These are phyloP conservation scores for Metrosideros polymorpha DNA, from an alignment of 441 rosid species.

Conservation along the genomic window DNA sequence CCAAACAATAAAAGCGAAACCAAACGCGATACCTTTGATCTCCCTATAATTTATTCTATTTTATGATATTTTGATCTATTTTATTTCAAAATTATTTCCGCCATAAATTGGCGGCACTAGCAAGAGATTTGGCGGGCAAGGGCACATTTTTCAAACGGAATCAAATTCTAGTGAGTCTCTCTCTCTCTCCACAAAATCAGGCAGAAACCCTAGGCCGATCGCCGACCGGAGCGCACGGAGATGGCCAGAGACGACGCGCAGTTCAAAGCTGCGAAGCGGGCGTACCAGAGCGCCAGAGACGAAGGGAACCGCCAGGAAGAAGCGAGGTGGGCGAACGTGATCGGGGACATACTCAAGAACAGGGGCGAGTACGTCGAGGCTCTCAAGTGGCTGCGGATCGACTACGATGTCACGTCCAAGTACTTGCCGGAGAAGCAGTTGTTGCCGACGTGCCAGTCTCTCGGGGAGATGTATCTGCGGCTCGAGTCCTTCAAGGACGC, in stretches of 20 bases:
- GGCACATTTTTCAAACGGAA: neutral
- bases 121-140: neutral
- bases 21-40: neutral
- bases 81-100: neutral
- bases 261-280: slow-evolving; percentile 49
- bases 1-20: too few species aligned
- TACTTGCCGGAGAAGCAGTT: slow-evolving; percentile 62
- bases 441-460: slow-evolving; percentile 85
- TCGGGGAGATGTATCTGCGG: slow-evolving; percentile 78
- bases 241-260: slow-evolving; percentile 48
- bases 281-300: slow-evolving; percentile 51
- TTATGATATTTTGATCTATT: neutral
- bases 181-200: neutral
- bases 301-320: slow-evolving; percentile 82
- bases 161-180: neutral
- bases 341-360: slow-evolving; percentile 74
- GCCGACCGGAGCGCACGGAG: neutral
- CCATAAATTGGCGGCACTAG: neutral
- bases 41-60: neutral
- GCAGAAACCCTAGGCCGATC: neutral
- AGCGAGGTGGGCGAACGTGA: slow-evolving; percentile 91
- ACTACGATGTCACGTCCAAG: slow-evolving; percentile 60
- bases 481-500: slow-evolving; percentile 59
- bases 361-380: slow-evolving; percentile 89
- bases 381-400: slow-evolving; percentile 74